Base-by-base conservation (phyloP, 176 grass and related monocot genomes). In the Oryza meyeriana region DNA sequence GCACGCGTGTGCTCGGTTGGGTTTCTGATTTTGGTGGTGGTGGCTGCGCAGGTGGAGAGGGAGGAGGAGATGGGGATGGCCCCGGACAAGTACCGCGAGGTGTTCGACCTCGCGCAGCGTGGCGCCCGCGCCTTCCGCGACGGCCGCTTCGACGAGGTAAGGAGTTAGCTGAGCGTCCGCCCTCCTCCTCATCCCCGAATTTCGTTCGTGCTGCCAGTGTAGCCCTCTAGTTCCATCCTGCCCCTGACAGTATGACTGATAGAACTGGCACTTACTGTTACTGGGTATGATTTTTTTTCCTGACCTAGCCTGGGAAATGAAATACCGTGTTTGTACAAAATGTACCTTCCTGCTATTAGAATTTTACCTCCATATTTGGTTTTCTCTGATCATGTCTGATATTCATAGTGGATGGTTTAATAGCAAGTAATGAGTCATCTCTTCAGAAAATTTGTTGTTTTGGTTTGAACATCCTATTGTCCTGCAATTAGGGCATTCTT, bases 121-220 rank as follows among this genome's bases (percentile, higher is more conserved):
- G 96, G 89, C 20, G 79, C 92, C 10, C 67, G 12, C 3, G 83
- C 85, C 82, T 95, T 95, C 81, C 91, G 82, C 31, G 81, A 91
- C 24, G 66, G 72, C 31, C 79, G 41, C 78, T 99, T 91, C 79
- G 91, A 99, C 85, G 93, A 91, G 96, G 96, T 95, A 64, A 81
- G 61, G 41, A 26, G 55, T 80, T 76, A 58, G 34, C 32, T 42
- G 16, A 36, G 18, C 33, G 16, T 11, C 28, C 22, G 44, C 7
- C 59, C 27, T 52, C 47, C 0, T n/a, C 38, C 40, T 25, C 6
- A 41, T 59, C 8, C 55, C 3, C 22, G 22, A 59, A 29, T 55
- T 75, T 31, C 61, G 52, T 73, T 84, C 39, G 29, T 77, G 36
- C 40, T 68, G 17, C 34, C 28, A 57, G 74, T 83, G 38, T 79